phyloP scores from a whole-genome alignment of 2,329 filamentous ascomycete species.

The Samsoniella hepiali region DNA sequence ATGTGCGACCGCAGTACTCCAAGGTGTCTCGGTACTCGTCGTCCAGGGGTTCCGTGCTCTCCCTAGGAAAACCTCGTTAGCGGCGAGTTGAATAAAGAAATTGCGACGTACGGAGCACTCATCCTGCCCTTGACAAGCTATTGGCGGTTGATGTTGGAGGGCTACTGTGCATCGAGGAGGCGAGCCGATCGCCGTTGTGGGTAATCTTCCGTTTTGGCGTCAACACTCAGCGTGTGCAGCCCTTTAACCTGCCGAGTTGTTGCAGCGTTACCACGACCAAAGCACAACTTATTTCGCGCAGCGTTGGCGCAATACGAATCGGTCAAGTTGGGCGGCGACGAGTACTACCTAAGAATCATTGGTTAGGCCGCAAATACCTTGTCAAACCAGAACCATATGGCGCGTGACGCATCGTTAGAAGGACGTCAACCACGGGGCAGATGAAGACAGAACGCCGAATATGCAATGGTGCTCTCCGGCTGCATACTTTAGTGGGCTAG shows the following conservation, averaged over 20 bases:
- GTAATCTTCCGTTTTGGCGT: not conserved
- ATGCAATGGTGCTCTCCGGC: constrained; percentile 6
- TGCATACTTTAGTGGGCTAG: constrained; percentile 18
- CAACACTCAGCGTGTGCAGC: not conserved
- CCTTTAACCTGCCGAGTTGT: not conserved
- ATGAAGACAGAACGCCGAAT: not conserved
- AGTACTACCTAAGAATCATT: not conserved
- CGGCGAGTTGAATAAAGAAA: not conserved
- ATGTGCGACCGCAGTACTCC: constrained; percentile 59
- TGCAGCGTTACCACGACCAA: not conserved
- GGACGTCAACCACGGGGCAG: not conserved
- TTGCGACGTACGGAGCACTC: constrained; percentile 1
- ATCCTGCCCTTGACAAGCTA: not conserved
- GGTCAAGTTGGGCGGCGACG: not conserved
- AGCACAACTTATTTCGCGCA: not conserved
- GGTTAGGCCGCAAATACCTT: not conserved
- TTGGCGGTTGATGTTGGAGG: constrained; percentile 4
- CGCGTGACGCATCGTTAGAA: not conserved
- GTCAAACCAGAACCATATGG: not conserved
- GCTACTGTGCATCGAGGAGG: not conserved
- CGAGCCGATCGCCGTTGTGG: not conserved
- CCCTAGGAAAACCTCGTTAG: constrained; percentile 32
- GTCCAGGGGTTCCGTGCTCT: constrained; percentile 53
- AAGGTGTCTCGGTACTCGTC: constrained; percentile 57
- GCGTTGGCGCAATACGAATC: not conserved